A percentile compares a stretch with the other conserved stretches of the same genome.
Evolutionary conservation across 805 yeast species (phyloP).

Genomic region (Yamadazyma sp.): DNA sequence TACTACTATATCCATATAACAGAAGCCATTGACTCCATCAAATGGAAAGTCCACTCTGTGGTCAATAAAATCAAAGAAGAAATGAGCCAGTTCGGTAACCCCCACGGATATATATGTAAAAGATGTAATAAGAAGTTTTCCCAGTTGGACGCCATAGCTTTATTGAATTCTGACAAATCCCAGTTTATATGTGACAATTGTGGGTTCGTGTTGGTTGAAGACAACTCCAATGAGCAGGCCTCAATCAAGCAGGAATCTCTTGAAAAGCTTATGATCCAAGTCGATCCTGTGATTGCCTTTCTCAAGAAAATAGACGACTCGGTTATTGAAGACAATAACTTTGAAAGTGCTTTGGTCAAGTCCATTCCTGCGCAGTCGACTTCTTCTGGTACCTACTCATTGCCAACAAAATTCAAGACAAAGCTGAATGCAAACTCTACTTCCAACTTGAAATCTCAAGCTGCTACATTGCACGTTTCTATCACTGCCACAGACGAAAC

Average conservation of each 20-base stretch:
- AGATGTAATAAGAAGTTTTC: conserved; percentile 78
- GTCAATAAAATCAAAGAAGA: conserved; percentile 79
- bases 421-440: conserved; percentile 28
- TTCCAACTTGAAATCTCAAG: conserved; percentile 56
- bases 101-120: conserved; percentile 93
- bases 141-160: conserved; percentile 82
- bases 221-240: conserved; percentile 82
- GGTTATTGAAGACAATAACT: conserved; percentile 39
- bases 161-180: conserved; percentile 75
- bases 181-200: conserved; percentile 86
- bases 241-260: conserved; percentile 77
- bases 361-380: conserved; percentile 82
- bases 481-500: conserved; percentile 87
- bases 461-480: conserved; percentile 87
- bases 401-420: conserved; percentile 44
- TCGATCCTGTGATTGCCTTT: conserved; percentile 82
- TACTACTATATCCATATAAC: conserved; percentile 87
- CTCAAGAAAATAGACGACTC: conserved; percentile 55
- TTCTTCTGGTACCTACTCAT: conserved; percentile 67
- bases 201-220: conserved; percentile 75
- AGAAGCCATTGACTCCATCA: conserved; percentile 91
- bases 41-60: conserved; percentile 92
- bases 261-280: conserved; percentile 81
- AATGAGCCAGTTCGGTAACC: conserved; percentile 79
- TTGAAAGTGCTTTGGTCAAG: conserved; percentile 61